Evolutionary conservation across 257 asterid genomes (phyloP), one percentile per base, ranked within the genome.

Genomic region (Vinca minor): DNA sequence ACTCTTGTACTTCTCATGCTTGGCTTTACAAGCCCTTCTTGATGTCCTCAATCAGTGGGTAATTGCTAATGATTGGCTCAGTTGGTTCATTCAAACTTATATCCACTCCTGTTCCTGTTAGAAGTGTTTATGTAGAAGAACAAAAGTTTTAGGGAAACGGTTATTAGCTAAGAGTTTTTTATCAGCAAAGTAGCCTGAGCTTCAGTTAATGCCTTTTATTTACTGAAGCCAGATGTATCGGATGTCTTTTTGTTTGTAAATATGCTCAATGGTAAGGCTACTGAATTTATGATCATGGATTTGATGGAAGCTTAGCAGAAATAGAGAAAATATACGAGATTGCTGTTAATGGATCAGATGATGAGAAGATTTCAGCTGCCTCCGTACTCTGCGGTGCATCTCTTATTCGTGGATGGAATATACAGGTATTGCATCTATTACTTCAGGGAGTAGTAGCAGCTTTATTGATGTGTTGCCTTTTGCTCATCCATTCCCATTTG

Each of bases 291-390:
- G 73, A 78, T 84, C 78, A 67, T 84, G 87, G 72, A 59, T 80
- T 82, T 82, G 83, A 77, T 79, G 83, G 79, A 87, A 89, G 99
- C 90, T 87, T 93, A 85, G 94, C 97, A 77, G 99, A 93, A 85
- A 71, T 89, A 73, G 97, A 89, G 89, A 87, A 87, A 80, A 69
- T 89, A 82, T 89, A 87, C 36, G 99, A 87, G 87, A 76, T 89
- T 68, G 97, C 95, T 63, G 74, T 81, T 81, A 83, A 74, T 54
- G 95, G 97, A 74, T 79, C 95, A 18, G 89, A 93, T 66, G 99
- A 85, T 10, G 97, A 93, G 83, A 89, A 89, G 85, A 80, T 93
- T 65, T 87, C 90, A 72, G 99, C 99, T 49, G 97, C 95, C 73
- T 84, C 85, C 63, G 63, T 93, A 76, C 77, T 93, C 52, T 89